Base-by-base conservation (phyloP, 176 grass and related monocot species). In the Oryza brachyantha region DNA sequence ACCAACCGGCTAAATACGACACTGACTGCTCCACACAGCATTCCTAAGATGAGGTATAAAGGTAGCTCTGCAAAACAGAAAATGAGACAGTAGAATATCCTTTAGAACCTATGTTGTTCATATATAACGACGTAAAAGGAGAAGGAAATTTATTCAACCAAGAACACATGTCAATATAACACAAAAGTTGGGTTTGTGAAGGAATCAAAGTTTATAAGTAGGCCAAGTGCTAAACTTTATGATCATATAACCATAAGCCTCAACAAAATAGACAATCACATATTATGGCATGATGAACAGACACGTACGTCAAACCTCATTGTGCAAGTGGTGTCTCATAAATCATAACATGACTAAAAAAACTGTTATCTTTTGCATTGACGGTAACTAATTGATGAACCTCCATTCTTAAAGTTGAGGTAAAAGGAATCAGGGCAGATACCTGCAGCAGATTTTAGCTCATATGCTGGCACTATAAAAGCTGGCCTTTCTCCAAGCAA, bases 371-470 rank as follows among this genome's bases (percentile, higher is more conserved):
- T 46, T 69, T 40, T 61, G 35, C 54, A 25, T 4, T 14, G 37
- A 38, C 28, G 29, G 38, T 28, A 64, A 52, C 72, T 13, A 64
- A 54, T 32, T 16, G 59, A 64, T 42, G 31, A 75, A 81, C 10
- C 70, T 13, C 24, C 32, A 29, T 34, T 64, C 70, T 69, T 19
- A 81, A 84, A 68, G 61, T 61, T 77, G 59, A 40, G 40, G 10
- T 57, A 40, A 66, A 70, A 77, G 86, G 42, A 74, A 80, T 55
- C 58, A 88, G 82, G 80, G 71, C 25, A 94, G 36, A 71, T 94
- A 98, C 96, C 96, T 5, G 92, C 92, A 87, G 92, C 92, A 72
- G 96, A 98, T 87, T 98, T 98, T 68, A 94, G 85, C 78, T 98
- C 85, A 83, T 98, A 98, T 24, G 87, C 85, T 19, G 92, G 96